Conservation (phyloP, 768 basidiomycete species). For the Agaricus bisporus region DNA sequence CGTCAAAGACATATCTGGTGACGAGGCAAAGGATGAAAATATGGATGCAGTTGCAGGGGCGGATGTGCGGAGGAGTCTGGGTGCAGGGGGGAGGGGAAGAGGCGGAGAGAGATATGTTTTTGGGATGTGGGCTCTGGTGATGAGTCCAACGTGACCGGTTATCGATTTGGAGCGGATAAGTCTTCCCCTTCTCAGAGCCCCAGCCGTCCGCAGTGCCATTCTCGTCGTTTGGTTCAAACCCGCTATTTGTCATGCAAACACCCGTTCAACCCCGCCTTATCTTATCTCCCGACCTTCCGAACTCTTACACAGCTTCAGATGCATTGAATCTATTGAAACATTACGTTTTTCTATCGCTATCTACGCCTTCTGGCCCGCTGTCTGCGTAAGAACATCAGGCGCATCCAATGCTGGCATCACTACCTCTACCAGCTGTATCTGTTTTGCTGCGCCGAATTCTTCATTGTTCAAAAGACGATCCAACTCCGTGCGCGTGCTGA, state of each 20-base stretch:
- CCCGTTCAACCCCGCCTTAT: conserved; percentile 2
- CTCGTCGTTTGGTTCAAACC: conserved; percentile 2
- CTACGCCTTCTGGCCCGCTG: no score
- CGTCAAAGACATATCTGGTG: conserved; percentile 40
- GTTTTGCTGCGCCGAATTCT: conserved; percentile 54
- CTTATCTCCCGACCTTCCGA: conserved; percentile 9
- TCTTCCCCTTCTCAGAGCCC: background rate
- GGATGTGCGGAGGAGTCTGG: conserved; percentile 10
- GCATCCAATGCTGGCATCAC: conserved; percentile 71
- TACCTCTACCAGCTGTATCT: conserved; percentile 78
- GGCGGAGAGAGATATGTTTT: conserved; percentile 13
- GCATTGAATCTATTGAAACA: background rate
- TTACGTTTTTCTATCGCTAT: background rate
- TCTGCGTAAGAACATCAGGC: conserved; percentile 44
- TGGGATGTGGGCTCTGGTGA: conserved; percentile 13
- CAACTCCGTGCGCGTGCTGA: conserved; percentile 62
- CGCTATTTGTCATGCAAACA: conserved; percentile 2
- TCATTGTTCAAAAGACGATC: conserved; percentile 57
- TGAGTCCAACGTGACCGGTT: conserved; percentile 33
- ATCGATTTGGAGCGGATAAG: conserved; percentile 24
- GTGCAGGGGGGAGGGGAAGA: conserved; percentile 21
- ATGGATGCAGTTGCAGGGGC: conserved; percentile 16
- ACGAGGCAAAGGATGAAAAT: conserved; percentile 18
- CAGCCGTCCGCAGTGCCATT: conserved; percentile 6
- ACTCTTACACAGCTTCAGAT: background rate